Base-by-base conservation (phyloP, 2,329 filamentous ascomycete genomes). In the Penicillium sp. region DNA sequence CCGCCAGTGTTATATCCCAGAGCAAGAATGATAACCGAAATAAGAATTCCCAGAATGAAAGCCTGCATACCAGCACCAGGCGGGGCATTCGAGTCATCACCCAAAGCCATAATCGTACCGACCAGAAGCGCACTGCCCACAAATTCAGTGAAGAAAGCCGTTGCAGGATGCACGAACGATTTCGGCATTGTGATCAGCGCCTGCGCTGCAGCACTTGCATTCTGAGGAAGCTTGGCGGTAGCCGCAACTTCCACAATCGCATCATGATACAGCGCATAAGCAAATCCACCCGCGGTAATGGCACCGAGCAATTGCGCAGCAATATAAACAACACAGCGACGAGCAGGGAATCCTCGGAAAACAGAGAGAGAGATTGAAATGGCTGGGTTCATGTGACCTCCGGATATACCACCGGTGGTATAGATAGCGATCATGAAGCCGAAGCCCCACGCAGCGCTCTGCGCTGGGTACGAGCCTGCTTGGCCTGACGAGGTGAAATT, bases 371-470 rank as follows among this genome's bases (percentile, higher is more conserved):
- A 43, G 16, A 79, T 67, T 0, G 76, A 76, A 6, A 81, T 70
- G 0, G 72, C 75, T 0, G 79, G 79, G 45, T 79, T 81, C n/a
- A 81, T 67, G 50, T 81, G 78, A 0, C 73, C 76, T 53, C 79
- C 78, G 4, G 75, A 78, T 4, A 79, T 70, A 14, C 78, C 78
- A 60, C 77, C 78, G 2, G 73, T 71, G 3, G 77, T 52, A 47
- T 78, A 79, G 53, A 79, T 77, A 5, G 70, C 78, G 0, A 79
- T 54, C 65, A 69, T 71, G 48, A 69, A 64, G 4, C 55, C 63
- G 16, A 71, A 62, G 1, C 66, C 69, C 67, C 68, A 71, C 9
- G 62, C 58, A 2, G 57, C 49, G 39, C 58, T 60, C 11, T 63
- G 55, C 1, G 65, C 53, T 3, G 57, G 27, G 8, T 60, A 64